Base-by-base conservation (phyloP, 352 stramenopile genomes). In the Blastocystis sp. region DNA sequence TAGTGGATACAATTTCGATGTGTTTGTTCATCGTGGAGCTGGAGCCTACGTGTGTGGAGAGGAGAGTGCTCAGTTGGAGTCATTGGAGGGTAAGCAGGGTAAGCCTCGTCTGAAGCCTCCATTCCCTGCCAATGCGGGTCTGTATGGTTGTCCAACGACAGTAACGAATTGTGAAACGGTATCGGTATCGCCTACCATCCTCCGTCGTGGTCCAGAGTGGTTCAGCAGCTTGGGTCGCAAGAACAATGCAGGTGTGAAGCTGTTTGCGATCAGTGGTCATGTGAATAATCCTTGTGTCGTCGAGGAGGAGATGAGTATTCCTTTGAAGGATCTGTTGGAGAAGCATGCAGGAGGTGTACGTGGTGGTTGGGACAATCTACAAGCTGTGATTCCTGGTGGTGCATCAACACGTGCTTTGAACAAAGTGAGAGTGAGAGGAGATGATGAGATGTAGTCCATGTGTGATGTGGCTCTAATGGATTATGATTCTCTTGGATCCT, bases 11-110 rank as follows among this genome's bases (percentile, higher is more conserved):
- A 96, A 99, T 90, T 99, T 98, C 92, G 97, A 99, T 90, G 93
- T 99, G 24, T 99, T 98, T 90, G 90, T 99, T 37, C 97, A 99
- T 91, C 93, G 96, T 88, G 97, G 97, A 88, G 97, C 97, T 9
- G 97, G 97, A 58, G 97, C 97, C 14, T 99, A 99, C 91, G 98
- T 99, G 91, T 99, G 97, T 89, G 97, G 97, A 83, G 97, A 99
- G 91, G 97, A 99, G 90, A 98, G 96, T 2, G 96, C 95, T 54
- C 90, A 98, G 51, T 94, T 99, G 61, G 96, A 99, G 90, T 97
- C 91, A 91, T 90, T 99, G 0, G 97, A 99, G 89, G 96, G 96
- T 88, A 92, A 94, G 88, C 95, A 97, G 91, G 96, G 95, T 86
- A 98, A 98, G 91, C 96, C 96, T 29, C 95, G 95, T 87, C 92